Conservation (phyloP, 306 rosid species). For the Vigna nakashimae region DNA sequence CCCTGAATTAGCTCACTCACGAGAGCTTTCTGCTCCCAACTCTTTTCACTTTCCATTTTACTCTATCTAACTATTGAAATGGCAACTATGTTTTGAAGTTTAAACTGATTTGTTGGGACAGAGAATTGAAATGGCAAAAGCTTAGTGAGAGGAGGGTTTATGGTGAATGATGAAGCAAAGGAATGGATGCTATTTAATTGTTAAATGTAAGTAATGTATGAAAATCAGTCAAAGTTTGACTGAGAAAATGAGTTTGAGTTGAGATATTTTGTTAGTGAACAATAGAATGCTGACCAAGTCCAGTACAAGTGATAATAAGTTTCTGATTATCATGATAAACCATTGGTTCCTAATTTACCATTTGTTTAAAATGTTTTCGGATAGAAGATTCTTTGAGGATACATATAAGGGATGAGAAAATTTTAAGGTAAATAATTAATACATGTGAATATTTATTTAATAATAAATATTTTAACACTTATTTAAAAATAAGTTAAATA, state of each 20-base stretch:
- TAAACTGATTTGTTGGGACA: neutral
- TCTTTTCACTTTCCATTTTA: conserved; percentile 60
- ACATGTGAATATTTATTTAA: too few relatives aligned
- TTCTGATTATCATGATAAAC: neutral
- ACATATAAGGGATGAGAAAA: too few relatives aligned
- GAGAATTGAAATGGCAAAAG: neutral
- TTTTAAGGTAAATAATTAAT: too few relatives aligned
- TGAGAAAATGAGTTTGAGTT: conserved; percentile 63
- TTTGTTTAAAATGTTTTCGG: too few relatives aligned
- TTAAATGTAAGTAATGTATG: conserved; percentile 15
- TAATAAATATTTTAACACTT: too few relatives aligned
- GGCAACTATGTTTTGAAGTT: neutral
- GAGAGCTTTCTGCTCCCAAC: conserved; percentile 65
- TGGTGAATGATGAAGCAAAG: neutral
- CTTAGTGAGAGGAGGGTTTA: neutral
- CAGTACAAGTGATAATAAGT: conserved; percentile 1
- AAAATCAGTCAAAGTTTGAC: conserved; percentile 56
- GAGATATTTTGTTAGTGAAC: conserved; percentile 57
- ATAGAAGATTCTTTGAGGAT: too few relatives aligned
- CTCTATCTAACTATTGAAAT: neutral
- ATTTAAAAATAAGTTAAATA: too few relatives aligned
- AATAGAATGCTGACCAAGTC: conserved; percentile 61
- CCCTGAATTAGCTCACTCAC: conserved; percentile 70
- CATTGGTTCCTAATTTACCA: conserved; percentile 29
- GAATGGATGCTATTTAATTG: neutral